A percentile compares a stretch with the other conserved stretches of the same genome.
phyloP scores from a whole-genome alignment of 129 eudicot species.

The Silybum marianum region DNA sequence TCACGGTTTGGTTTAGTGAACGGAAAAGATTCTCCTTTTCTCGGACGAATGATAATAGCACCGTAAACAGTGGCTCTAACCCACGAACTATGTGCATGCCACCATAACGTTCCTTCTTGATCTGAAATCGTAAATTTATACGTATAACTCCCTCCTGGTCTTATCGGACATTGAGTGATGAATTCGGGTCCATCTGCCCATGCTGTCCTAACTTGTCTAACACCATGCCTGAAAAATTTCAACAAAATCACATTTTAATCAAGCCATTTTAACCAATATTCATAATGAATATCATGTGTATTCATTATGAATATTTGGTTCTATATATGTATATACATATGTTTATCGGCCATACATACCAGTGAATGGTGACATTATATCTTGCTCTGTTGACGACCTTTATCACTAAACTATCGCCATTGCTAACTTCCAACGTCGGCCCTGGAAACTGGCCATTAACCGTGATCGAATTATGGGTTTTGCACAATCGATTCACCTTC shows the following conservation, averaged over 20 bases:
- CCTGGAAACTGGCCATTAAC: conserved; percentile 90
- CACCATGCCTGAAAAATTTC: conserved; percentile 68
- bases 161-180: conserved; percentile 89
- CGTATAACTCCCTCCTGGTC: conserved; percentile 88
- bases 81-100: conserved; percentile 99
- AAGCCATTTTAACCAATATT: neutral
- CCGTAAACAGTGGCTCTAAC: conserved; percentile 94
- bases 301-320: neutral
- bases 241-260: neutral
- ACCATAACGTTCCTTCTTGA: conserved; percentile 96
- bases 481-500: conserved; percentile 86
- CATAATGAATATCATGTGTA: neutral
- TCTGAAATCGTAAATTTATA: conserved; percentile 77
- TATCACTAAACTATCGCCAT: conserved; percentile 78
- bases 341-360: conserved; percentile 48
- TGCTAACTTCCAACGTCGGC: conserved; percentile 76
- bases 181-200: conserved; percentile 99
- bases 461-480: conserved; percentile 62
- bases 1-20: conserved; percentile 83
- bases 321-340: neutral
- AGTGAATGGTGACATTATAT: conserved; percentile 90
- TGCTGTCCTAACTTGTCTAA: conserved; percentile 79
- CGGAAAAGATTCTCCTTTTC: conserved; percentile 70
- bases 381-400: conserved; percentile 75
- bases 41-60: conserved; percentile 75